Evolutionary conservation across 495 filamentous ascomycete genomes (phyloP).

Genomic region (Filosporella fistucella): DNA sequence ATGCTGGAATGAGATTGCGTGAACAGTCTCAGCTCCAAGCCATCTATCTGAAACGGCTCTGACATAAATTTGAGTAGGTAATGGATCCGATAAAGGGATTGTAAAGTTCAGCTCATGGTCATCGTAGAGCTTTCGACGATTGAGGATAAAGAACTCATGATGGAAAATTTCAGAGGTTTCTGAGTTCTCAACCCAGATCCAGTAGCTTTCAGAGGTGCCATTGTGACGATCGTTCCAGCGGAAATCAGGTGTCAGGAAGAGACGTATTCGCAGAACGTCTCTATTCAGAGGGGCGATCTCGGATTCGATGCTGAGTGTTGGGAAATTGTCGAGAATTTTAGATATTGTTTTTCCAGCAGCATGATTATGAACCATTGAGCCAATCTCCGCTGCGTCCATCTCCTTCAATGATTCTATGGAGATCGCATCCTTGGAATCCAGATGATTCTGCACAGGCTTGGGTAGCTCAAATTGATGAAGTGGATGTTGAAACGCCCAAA

Average conservation of each 20-base stretch:
- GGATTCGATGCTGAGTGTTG: slow-evolving; percentile 80
- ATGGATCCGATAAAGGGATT: slow-evolving; percentile 86
- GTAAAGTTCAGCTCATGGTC: slow-evolving; percentile 98
- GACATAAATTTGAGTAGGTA: slow-evolving; percentile 94
- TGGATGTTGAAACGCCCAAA: slow-evolving; percentile 94
- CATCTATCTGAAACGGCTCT: slow-evolving; percentile 91
- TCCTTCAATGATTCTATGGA: slow-evolving; percentile 81
- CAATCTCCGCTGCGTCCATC: slow-evolving; percentile 90
- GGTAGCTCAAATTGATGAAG: slow-evolving; percentile 93
- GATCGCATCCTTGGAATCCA: slow-evolving; percentile 70
- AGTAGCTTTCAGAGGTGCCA: slow-evolving; percentile 91
- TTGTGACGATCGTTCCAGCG: slow-evolving; percentile 94
- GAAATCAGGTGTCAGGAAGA: slow-evolving; percentile 85
- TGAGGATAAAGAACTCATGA: slow-evolving; percentile 94
- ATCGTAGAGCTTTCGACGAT: slow-evolving; percentile 80
- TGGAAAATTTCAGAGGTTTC: slow-evolving; percentile 98
- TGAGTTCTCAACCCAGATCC: slow-evolving; percentile 98
- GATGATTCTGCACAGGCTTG: slow-evolving; percentile 71
- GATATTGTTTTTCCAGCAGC: slow-evolving; percentile 76
- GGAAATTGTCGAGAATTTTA: slow-evolving; percentile 84
- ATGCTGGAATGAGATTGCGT: slow-evolving; percentile 94
- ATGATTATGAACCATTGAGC: slow-evolving; percentile 84
- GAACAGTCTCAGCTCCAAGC: slow-evolving; percentile 96
- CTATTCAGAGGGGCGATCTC: slow-evolving; percentile 96
- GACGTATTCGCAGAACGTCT: slow-evolving; percentile 83